Evolutionary conservation across 208 protist species (phyloP).

Genomic region (Lotmaria passim): DNA sequence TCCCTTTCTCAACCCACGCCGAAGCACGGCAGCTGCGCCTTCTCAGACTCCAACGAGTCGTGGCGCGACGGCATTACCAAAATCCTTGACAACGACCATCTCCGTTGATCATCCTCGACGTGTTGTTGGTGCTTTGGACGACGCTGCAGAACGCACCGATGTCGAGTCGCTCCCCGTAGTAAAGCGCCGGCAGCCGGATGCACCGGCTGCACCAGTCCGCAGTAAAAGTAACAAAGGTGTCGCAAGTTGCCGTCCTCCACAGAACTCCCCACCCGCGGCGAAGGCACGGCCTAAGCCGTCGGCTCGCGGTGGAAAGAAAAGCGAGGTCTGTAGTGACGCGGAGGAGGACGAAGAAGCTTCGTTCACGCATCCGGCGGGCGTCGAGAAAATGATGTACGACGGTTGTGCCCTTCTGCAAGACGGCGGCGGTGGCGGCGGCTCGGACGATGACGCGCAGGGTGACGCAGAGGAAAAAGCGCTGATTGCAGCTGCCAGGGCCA

Average conservation of each 20-base stretch:
- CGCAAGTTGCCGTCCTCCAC: too few relatives aligned
- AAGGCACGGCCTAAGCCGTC: neutral
- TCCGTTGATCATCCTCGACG: too few relatives aligned
- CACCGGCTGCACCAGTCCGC: neutral
- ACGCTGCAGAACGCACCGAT: too few relatives aligned
- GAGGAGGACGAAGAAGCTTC: neutral
- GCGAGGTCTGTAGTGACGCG: neutral
- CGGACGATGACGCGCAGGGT: constrained; percentile 18
- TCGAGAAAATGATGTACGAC: neutral
- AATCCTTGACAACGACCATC: neutral
- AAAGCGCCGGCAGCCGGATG: neutral
- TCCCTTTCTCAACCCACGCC: constrained; percentile 29
- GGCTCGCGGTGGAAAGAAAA: neutral
- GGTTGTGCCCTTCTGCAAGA: neutral
- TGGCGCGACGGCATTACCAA: neutral
- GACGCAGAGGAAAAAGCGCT: constrained; percentile 31
- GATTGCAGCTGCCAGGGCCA: constrained; percentile 1
- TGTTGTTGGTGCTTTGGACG: too few relatives aligned
- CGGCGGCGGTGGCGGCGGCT: neutral
- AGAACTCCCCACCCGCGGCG: neutral
- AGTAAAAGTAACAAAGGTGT: too few relatives aligned
- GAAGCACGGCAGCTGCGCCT: neutral
- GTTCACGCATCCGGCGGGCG: neutral
- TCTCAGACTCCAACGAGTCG: neutral
- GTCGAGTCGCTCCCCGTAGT: neutral